Evolutionary conservation across 805 yeast genomes (phyloP).

Genomic region (Ogataea trehalophila): DNA sequence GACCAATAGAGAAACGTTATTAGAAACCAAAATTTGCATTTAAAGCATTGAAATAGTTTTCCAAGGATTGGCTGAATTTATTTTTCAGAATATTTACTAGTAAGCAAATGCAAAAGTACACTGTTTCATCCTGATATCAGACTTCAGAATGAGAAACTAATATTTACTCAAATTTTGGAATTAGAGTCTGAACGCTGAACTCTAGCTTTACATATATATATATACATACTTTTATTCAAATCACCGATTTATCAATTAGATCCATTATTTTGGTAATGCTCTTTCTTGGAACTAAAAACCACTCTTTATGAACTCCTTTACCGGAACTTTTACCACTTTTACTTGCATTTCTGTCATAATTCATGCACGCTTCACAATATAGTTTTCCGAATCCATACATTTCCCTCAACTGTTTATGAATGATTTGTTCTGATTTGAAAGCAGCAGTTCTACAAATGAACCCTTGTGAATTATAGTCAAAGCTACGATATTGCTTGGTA

Average conservation of each 20-base stretch:
- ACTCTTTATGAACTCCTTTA: conserved; percentile 41
- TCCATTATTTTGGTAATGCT: conserved; percentile 31
- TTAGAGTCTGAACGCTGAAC: too few species aligned
- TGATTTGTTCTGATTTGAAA: conserved; percentile 34
- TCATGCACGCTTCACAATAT: conserved; percentile 42
- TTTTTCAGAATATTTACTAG: too few species aligned
- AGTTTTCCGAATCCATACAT: conserved; percentile 45
- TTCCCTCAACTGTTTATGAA: conserved; percentile 36
- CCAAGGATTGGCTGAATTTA: too few species aligned
- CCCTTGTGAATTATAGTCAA: conserved; percentile 28
- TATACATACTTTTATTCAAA: neutral
- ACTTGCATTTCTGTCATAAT: conserved; percentile 1
- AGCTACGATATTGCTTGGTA: conserved; percentile 12
- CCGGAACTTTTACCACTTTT: neutral
- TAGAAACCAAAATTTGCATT: too few species aligned
- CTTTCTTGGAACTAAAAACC: conserved; percentile 50
- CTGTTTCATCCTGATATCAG: too few species aligned
- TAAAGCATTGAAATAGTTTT: too few species aligned
- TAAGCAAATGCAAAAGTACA: too few species aligned
- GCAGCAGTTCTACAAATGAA: conserved; percentile 31
- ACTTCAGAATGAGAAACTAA: too few species aligned
- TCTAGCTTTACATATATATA: neutral
- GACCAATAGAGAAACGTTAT: too few species aligned
- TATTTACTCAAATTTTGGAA: too few species aligned
- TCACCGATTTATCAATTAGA: conserved; percentile 27